phyloP scores from a whole-genome alignment of 1,139 yeast species.

The Kluyveromyces marxianus region DNA sequence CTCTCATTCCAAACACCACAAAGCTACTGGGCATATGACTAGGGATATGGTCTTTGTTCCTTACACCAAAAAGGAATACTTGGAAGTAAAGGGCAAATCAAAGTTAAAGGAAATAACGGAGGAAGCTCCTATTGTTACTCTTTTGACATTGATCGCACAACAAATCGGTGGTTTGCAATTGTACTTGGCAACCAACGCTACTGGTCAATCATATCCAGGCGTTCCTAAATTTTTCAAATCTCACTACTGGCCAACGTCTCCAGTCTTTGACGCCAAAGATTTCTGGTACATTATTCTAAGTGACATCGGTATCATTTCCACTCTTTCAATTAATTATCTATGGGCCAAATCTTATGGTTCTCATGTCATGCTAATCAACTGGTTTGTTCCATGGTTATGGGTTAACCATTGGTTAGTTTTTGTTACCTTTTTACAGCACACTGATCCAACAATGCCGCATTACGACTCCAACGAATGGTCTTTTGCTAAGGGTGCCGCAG shows the following conservation, averaged over 20 bases:
- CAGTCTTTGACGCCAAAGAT: conserved; percentile 63
- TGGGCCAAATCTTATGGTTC: conserved; percentile 60
- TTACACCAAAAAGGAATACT: conserved; percentile 49
- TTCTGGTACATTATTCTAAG: conserved; percentile 63
- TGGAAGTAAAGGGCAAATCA: conserved; percentile 23
- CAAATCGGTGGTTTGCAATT: conserved; percentile 71
- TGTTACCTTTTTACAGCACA: conserved; percentile 78
- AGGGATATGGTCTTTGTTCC: conserved; percentile 84
- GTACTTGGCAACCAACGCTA: conserved; percentile 61
- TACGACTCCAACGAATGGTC: conserved; percentile 71
- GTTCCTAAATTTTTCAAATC: conserved; percentile 42
- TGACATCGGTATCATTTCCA: conserved; percentile 60
- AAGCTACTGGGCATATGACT: conserved; percentile 75
- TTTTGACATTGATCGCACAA: conserved; percentile 50
- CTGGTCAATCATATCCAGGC: conserved; percentile 63
- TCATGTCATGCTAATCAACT: conserved; percentile 57
- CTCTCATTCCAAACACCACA: conserved; percentile 79
- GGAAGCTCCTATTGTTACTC: conserved; percentile 65
- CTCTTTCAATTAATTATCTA: conserved; percentile 48
- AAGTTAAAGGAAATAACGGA: conserved; percentile 52
- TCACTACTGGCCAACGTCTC: conserved; percentile 69
- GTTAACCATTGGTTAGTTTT: conserved; percentile 88
- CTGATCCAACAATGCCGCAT: conserved; percentile 76
- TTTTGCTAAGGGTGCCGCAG: conserved; percentile 84
- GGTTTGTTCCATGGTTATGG: conserved; percentile 71